Evolutionary conservation across 1,284 basidiomycete species (phyloP).

Genomic region (Grifola frondosa): DNA sequence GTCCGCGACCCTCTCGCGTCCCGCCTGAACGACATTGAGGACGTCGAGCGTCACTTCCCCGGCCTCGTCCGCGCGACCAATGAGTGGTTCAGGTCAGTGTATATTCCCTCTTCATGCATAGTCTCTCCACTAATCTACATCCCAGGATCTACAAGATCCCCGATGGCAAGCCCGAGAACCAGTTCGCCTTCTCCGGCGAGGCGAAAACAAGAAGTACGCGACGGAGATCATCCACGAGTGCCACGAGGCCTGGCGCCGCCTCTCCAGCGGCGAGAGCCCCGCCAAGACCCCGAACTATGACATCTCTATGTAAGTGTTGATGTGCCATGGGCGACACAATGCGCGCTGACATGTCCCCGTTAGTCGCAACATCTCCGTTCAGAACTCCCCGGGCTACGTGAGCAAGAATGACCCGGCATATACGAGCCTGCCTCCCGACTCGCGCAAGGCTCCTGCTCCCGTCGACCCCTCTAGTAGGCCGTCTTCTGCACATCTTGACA

Average conservation of each 20-base stretch:
- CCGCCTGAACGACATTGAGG: conserved; percentile 99
- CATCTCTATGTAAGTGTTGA: conserved; percentile 70
- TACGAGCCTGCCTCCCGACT: conserved; percentile 73
- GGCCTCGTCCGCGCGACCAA: conserved; percentile 96
- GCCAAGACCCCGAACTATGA: conserved; percentile 73
- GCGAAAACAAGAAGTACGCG: conserved; percentile 99
- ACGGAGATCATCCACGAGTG: conserved; percentile 99
- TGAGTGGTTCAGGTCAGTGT: conserved; percentile 86
- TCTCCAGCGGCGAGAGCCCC: conserved; percentile 79
- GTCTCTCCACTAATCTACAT: conserved; percentile 9
- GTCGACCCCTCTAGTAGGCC: conserved; percentile 85
- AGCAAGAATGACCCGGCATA: conserved; percentile 66
- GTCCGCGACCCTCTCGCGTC: conserved; percentile 94
- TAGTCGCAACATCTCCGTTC: conserved; percentile 71
- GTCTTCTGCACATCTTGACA: conserved; percentile 4
- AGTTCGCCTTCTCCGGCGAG: conserved; percentile 99
- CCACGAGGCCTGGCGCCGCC: conserved; percentile 97
- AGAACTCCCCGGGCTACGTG: conserved; percentile 74
- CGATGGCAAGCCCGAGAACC: conserved; percentile 99
- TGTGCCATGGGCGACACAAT: too few relatives aligned
- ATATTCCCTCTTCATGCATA: conserved; percentile 2
- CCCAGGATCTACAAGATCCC: conserved; percentile 95
- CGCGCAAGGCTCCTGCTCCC: conserved; percentile 78
- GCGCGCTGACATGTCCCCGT: conserved; percentile 31
- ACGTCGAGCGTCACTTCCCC: conserved; percentile 97